A percentile compares a stretch with the other conserved stretches of the same genome.
Evolutionary conservation across 371 early-diverging fungal species (phyloP).

Genomic region (Lichtheimia corymbifera): DNA sequence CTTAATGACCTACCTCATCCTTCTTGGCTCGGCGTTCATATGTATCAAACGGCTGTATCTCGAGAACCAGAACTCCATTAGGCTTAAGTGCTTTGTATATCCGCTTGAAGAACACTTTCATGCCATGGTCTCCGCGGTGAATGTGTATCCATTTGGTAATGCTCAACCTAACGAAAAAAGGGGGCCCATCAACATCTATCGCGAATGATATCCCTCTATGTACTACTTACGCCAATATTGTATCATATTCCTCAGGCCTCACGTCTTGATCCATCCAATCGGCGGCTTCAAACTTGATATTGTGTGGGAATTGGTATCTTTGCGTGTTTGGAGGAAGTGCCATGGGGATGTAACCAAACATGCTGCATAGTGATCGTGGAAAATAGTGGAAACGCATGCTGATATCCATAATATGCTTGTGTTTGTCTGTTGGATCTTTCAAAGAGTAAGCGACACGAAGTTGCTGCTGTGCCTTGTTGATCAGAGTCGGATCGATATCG

Average conservation of each 20-base stretch:
- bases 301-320: slow-evolving; percentile 57
- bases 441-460: slow-evolving; percentile 49
- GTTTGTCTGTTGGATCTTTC: slow-evolving; percentile 19
- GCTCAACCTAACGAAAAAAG: slow-evolving; percentile 39
- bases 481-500: slow-evolving; percentile 76
- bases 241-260: slow-evolving; percentile 40
- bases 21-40: slow-evolving; percentile 54
- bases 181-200: not conserved
- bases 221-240: slow-evolving; percentile 46
- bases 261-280: slow-evolving; percentile 34
- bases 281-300: slow-evolving; percentile 52
- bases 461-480: slow-evolving; percentile 61
- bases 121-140: slow-evolving; percentile 73
- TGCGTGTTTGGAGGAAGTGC: slow-evolving; percentile 21
- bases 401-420: slow-evolving; percentile 20
- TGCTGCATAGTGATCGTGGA: slow-evolving; percentile 57
- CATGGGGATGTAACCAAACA: slow-evolving; percentile 55
- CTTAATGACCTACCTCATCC: slow-evolving; percentile 19
- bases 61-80: slow-evolving; percentile 73
- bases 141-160: slow-evolving; percentile 89
- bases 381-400: slow-evolving; percentile 54
- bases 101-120: slow-evolving; percentile 71
- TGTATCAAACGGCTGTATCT: slow-evolving; percentile 66
- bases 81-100: slow-evolving; percentile 52
- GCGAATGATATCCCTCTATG: not conserved